phyloP scores from a whole-genome alignment of 768 basidiomycete genomes.

The Russula griseocarnosa region DNA sequence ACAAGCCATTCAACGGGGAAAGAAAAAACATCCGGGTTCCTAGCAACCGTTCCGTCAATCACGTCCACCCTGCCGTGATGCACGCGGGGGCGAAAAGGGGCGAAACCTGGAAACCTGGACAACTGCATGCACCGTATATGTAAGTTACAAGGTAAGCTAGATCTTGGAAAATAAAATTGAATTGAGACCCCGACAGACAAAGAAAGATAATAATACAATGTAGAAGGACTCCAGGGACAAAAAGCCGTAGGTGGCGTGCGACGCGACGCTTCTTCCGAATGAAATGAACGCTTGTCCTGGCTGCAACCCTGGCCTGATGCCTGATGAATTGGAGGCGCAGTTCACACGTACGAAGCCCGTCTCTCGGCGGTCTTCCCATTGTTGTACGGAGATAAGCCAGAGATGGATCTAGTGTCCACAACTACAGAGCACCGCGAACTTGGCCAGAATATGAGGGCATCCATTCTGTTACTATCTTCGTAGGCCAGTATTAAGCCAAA shows the following conservation, averaged over 20 bases:
- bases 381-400: conserved; percentile 20
- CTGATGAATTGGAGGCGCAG: neutral
- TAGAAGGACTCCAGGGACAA: neutral
- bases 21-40: neutral
- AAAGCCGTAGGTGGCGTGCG: neutral
- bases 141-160: too few species aligned
- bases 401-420: conserved; percentile 2
- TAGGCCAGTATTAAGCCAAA: too few species aligned
- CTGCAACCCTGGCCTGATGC: neutral
- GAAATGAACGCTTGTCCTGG: neutral
- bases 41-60: neutral
- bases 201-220: neutral
- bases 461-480: neutral
- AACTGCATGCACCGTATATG: neutral
- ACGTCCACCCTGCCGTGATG: neutral
- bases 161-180: neutral
- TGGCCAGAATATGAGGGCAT: neutral
- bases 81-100: neutral
- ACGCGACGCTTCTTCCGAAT: neutral
- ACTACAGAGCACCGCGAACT: neutral
- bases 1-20: neutral
- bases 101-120: neutral
- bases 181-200: neutral
- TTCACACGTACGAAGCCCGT: neutral
- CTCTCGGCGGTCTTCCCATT: conserved; percentile 3